Evolutionary conservation across 208 protist species (phyloP).

Genomic region (Leptomonas seymouri): DNA sequence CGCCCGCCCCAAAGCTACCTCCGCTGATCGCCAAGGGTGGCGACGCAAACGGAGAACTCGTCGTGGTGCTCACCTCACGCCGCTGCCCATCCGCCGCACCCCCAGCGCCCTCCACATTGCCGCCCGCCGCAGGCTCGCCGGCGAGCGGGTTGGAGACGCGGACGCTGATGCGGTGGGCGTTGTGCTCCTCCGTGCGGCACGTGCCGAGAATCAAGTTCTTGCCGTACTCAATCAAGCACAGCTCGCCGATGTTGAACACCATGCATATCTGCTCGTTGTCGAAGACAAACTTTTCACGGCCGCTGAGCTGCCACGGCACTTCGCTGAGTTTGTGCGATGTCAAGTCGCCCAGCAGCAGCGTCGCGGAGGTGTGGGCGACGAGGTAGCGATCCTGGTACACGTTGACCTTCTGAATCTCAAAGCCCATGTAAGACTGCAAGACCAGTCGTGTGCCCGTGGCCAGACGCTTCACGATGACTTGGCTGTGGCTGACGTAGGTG

Average conservation of each 20-base stretch:
- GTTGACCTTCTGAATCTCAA: constrained; percentile 97
- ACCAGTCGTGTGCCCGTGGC: constrained; percentile 90
- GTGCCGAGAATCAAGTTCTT: constrained; percentile 95
- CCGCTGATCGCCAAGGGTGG: constrained; percentile 3
- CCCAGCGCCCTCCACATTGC: neutral
- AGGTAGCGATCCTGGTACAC: constrained; percentile 97
- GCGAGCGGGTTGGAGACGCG: constrained; percentile 71
- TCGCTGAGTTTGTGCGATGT: constrained; percentile 95
- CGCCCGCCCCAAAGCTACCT: neutral
- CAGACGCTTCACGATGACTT: constrained; percentile 97
- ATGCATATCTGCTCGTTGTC: constrained; percentile 96
- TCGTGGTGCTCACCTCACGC: constrained; percentile 37
- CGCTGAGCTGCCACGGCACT: constrained; percentile 92
- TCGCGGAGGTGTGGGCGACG: constrained; percentile 94
- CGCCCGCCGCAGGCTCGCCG: constrained; percentile 5
- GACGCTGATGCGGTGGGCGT: constrained; percentile 94
- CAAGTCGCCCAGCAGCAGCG: constrained; percentile 97
- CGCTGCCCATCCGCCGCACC: constrained; percentile 14
- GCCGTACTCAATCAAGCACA: constrained; percentile 97
- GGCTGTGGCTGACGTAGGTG: constrained; percentile 96
- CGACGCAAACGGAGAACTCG: constrained; percentile 7
- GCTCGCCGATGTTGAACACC: constrained; percentile 97
- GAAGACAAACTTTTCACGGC: constrained; percentile 96
- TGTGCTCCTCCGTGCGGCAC: constrained; percentile 96
- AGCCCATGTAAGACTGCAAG: constrained; percentile 94